Percentiles rank a stretch among this genome's conserved stretches.
These are phyloP conservation scores for Boletus smithii DNA, from an alignment of 1,284 basidiomycete species.

Conservation along the genomic window DNA sequence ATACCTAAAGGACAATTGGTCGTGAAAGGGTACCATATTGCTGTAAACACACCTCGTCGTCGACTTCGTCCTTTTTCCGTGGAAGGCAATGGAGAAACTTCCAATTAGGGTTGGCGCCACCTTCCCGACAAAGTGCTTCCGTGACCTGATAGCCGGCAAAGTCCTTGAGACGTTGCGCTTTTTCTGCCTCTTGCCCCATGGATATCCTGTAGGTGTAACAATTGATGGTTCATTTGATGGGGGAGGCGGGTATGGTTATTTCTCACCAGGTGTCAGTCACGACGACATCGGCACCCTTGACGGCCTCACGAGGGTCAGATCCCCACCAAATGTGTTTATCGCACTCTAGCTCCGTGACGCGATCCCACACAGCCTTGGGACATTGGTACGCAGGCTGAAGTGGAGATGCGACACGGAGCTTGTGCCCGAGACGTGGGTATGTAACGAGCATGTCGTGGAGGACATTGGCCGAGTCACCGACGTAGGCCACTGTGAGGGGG, in stretches of 20 bases:
- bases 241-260: not conserved
- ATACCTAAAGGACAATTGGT: slow-evolving; percentile 46
- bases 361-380: slow-evolving; percentile 77
- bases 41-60: slow-evolving; percentile 72
- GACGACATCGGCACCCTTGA: slow-evolving; percentile 87
- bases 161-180: slow-evolving; percentile 81
- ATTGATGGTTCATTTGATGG: slow-evolving; percentile 1
- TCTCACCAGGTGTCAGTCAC: slow-evolving; percentile 92
- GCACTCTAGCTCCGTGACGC: slow-evolving; percentile 67
- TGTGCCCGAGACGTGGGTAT: slow-evolving; percentile 88
- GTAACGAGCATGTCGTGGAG: slow-evolving; percentile 97
- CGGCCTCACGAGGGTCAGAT: slow-evolving; percentile 80
- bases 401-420: slow-evolving; percentile 81
- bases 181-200: slow-evolving; percentile 98
- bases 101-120: slow-evolving; percentile 87
- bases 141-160: slow-evolving; percentile 96
- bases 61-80: slow-evolving; percentile 89
- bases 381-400: slow-evolving; percentile 64
- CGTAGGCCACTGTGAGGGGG: slow-evolving; percentile 84
- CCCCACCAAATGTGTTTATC: slow-evolving; percentile 75
- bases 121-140: slow-evolving; percentile 72
- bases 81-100: slow-evolving; percentile 97
- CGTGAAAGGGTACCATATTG: not conserved
- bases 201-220: slow-evolving; percentile 67
- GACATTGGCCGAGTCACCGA: slow-evolving; percentile 96